Conservation (phyloP, 208 protist species). For the Acanthamoeba culbertsoni region DNA sequence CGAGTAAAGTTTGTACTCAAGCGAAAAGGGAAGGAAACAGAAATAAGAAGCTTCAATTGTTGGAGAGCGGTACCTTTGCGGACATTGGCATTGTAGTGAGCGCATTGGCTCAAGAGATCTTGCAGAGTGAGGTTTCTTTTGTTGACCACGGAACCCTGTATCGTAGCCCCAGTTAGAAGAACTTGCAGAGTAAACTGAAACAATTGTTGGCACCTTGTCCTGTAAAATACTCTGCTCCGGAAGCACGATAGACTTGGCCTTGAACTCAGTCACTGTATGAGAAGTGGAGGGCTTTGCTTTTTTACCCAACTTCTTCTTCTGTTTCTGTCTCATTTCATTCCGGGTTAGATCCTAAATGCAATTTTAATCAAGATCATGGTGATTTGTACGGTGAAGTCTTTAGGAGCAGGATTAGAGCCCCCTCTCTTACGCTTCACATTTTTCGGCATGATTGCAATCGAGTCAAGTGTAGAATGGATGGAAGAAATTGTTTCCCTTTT, state of each 20-base stretch:
- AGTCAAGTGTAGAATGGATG: not conserved
- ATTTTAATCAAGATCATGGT: not conserved
- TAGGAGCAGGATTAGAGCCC: not conserved
- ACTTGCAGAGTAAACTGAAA: not conserved
- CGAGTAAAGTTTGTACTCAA: not conserved
- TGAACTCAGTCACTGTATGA: not conserved
- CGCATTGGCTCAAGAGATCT: not conserved
- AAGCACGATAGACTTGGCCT: not conserved
- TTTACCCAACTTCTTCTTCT: slow-evolving; percentile 26
- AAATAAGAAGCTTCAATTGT: not conserved
- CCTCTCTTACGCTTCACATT: not conserved
- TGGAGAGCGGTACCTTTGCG: slow-evolving; percentile 2
- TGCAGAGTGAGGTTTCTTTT: slow-evolving; percentile 43
- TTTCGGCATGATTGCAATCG: not conserved
- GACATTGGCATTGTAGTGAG: slow-evolving; percentile 47
- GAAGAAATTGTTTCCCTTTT: too few relatives aligned
- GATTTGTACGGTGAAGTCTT: not conserved
- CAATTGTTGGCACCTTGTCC: not conserved
- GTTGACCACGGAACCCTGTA: slow-evolving; percentile 12
- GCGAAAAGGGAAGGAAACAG: not conserved
- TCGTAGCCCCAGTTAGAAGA: too few relatives aligned
- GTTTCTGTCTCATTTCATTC: not conserved
- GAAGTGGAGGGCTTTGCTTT: not conserved
- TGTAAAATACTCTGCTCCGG: slow-evolving; percentile 42
- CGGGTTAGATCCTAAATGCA: not conserved